A percentile compares a stretch with the other conserved stretches of the same genome.
Evolutionary conservation across 2,329 filamentous ascomycete species (phyloP).

Genomic region (Ascochyta pisi): DNA sequence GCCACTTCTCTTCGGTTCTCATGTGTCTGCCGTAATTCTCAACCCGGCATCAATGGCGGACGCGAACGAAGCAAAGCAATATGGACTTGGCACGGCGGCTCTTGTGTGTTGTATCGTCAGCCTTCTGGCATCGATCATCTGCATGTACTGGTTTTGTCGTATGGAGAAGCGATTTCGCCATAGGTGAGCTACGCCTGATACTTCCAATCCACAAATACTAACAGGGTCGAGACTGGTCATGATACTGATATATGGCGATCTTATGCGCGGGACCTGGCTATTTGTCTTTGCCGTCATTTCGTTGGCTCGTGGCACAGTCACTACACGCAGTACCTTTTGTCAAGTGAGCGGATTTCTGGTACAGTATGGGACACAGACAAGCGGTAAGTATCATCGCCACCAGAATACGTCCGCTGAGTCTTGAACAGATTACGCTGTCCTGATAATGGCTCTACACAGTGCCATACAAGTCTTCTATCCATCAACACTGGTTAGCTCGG

Average conservation of each 20-base stretch:
- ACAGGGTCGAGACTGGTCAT: slow-evolving; percentile 69
- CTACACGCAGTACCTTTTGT: slow-evolving; percentile 64
- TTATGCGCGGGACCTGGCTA: slow-evolving; percentile 73
- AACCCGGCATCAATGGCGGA: slow-evolving; percentile 5
- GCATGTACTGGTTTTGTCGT: slow-evolving; percentile 72
- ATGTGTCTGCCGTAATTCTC: slow-evolving; percentile 1
- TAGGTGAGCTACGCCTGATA: slow-evolving; percentile 58
- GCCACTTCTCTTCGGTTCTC: neutral
- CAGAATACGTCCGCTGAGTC: neutral
- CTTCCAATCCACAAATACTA: neutral
- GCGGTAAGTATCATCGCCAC: slow-evolving; percentile 54
- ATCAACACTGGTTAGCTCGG: slow-evolving; percentile 53
- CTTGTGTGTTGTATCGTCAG: slow-evolving; percentile 4
- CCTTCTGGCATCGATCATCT: slow-evolving; percentile 6
- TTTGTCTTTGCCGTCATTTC: slow-evolving; percentile 69
- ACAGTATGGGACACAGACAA: slow-evolving; percentile 70
- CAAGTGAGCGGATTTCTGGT: slow-evolving; percentile 74
- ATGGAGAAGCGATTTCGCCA: slow-evolving; percentile 79
- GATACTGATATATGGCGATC: slow-evolving; percentile 74
- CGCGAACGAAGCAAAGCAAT: slow-evolving; percentile 6
- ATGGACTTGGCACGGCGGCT: slow-evolving; percentile 3
- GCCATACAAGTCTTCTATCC: slow-evolving; percentile 74
- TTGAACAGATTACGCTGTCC: slow-evolving; percentile 67
- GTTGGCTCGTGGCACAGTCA: slow-evolving; percentile 60
- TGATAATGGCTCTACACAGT: slow-evolving; percentile 77